Evolutionary conservation across 2,329 filamentous ascomycete species (phyloP), one percentile per base, ranked within the genome.

Genomic region (Colletotrichum theobromicola): DNA sequence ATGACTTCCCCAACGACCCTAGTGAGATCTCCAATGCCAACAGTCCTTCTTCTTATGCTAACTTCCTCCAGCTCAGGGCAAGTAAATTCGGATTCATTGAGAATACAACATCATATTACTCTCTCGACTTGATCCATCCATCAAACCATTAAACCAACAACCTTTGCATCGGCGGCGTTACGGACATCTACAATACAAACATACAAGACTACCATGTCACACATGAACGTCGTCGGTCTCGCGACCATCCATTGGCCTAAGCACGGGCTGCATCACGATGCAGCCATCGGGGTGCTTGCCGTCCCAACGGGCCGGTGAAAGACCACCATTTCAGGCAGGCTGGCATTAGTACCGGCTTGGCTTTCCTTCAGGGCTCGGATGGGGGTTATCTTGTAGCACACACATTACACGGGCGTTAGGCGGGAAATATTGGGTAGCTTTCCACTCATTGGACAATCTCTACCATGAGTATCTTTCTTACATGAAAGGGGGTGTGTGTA

Each of bases 141-240:
- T 24, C 35, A 28, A 42, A 35, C 4, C n/a, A 37, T 24, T 4
- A 57, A 46, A 66, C 5, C 5, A 46, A 60, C 28, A 42, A 24
- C 12, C 7, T 18, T 55, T 32, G 18, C 58, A 63, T 67, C 57
- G 6, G 24, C 46, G 72, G 72, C 72, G 63, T 63, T 15, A 71
- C 32, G 61, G 28, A 58, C 53, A 13, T 67, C 3, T 18, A 16
- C 15, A 75, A 12, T 26, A 9, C 67, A 70, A 16, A 15, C 34
- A 67, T 35, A 28, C 2, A 21, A 60, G 10, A 50, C 13, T 4
- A 1, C 0, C n/a, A 28, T 37, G n/a, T 57, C 4, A 9, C 18
- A 9, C 30, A 26, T 46, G 32, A 13, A 46, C 55, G 68, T 75
- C 72, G 72, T 72, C n/a, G 24, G 68, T 57, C 57, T 64, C 72